These are phyloP conservation scores for Escallonia herrerae DNA, from an alignment of 129 eudicot genomes.

Conservation along the genomic window DNA sequence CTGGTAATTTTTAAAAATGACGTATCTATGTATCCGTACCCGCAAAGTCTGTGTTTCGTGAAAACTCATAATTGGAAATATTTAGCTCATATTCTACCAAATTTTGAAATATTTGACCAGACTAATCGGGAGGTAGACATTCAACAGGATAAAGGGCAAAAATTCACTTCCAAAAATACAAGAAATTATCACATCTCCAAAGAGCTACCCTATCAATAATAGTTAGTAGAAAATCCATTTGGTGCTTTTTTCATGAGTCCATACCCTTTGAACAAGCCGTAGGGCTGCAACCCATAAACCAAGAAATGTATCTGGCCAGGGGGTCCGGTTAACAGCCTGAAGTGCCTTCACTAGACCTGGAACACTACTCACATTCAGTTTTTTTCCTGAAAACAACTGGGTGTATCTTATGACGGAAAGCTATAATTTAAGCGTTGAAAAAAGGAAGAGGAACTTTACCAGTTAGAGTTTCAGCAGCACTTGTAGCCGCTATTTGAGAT, in stretches of 20 bases:
- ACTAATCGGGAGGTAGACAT: too few species aligned
- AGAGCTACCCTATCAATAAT: too few species aligned
- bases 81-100: too few species aligned
- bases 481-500: conserved; percentile 61
- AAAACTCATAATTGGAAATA: too few species aligned
- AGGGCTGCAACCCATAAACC: conserved; percentile 86
- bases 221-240: too few species aligned
- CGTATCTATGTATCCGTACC: too few species aligned
- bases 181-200: too few species aligned
- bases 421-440: neutral
- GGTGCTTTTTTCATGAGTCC: neutral
- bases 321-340: conserved; percentile 72
- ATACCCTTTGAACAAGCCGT: conserved; percentile 95
- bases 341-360: conserved; percentile 81
- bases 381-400: neutral
- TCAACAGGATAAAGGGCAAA: neutral
- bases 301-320: conserved; percentile 90
- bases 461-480: conserved; percentile 82
- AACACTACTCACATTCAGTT: conserved; percentile 15
- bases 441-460: conserved; percentile 26
- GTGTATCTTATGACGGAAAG: neutral
- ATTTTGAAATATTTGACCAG: neutral
- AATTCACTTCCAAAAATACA: too few species aligned
- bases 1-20: too few species aligned
- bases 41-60: too few species aligned